Evolutionary conservation across 768 basidiomycete species (phyloP).

Genomic region (Auricularia heimuer): DNA sequence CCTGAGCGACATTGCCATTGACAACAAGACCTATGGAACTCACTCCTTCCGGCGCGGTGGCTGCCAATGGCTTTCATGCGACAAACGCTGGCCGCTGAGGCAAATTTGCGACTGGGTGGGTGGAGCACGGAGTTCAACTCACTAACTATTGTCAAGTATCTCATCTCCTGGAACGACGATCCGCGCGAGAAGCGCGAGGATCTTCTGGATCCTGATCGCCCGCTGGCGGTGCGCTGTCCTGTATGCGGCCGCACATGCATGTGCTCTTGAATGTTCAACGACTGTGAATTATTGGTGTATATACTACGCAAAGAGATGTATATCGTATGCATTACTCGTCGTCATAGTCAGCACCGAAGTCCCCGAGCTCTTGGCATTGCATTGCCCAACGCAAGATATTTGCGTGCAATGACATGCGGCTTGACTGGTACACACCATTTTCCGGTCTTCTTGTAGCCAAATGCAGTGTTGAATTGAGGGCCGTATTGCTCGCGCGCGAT

Average conservation of each 20-base stretch:
- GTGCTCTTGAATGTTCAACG: slow-evolving; percentile 15
- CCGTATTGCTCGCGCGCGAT: no score
- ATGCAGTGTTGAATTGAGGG: no score
- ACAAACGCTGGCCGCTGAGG: slow-evolving; percentile 25
- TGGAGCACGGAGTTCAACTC: slow-evolving; percentile 31
- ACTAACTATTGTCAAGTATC: slow-evolving; percentile 33
- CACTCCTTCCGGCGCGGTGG: slow-evolving; percentile 34
- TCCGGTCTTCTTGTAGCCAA: no score
- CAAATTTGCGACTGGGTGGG: slow-evolving; percentile 37
- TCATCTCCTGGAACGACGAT: slow-evolving; percentile 33
- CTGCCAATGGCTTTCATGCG: slow-evolving; percentile 29
- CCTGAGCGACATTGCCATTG: slow-evolving; percentile 28
- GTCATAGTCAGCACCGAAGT: no score
- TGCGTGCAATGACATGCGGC: no score
- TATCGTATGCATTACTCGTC: no score
- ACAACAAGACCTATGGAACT: slow-evolving; percentile 30
- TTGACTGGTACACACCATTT: no score
- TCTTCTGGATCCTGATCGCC: slow-evolving; percentile 25
- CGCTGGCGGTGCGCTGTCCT: slow-evolving; percentile 16
- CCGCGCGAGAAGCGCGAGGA: slow-evolving; percentile 24
- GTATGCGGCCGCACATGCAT: slow-evolving; percentile 23
- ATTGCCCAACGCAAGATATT: no score
- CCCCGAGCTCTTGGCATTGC: no score
- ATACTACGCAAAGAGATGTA: no score
- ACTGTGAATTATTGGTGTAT: no score